phyloP scores from a whole-genome alignment of 2,329 filamentous ascomycete genomes.

The Stachybotrys echinatus region DNA sequence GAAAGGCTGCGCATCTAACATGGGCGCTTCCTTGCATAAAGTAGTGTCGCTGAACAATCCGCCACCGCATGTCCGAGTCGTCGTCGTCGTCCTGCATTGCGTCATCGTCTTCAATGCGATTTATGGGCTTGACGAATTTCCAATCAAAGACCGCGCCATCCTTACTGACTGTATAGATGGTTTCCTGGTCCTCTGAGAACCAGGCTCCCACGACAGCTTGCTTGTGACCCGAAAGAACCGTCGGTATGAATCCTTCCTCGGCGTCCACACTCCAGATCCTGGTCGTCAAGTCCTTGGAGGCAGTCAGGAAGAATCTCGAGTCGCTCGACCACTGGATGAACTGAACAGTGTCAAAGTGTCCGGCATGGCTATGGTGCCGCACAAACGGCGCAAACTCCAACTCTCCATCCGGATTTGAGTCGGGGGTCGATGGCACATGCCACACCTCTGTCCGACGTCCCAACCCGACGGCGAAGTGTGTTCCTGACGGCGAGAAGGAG shows the following conservation, averaged over 20 bases:
- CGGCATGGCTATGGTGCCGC: constrained; percentile 76
- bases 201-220: constrained; percentile 91
- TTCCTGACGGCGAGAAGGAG: constrained; percentile 84
- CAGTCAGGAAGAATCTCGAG: constrained; percentile 88
- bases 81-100: constrained; percentile 56
- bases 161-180: constrained; percentile 92
- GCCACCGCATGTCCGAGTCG: constrained; percentile 71
- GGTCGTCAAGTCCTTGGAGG: constrained; percentile 87
- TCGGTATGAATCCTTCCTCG: constrained; percentile 84
- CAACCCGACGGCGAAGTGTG: constrained; percentile 83
- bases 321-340: constrained; percentile 94
- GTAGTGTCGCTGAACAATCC: constrained; percentile 85
- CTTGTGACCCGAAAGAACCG: constrained; percentile 83
- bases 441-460: constrained; percentile 90
- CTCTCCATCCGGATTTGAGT: constrained; percentile 70
- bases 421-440: constrained; percentile 89
- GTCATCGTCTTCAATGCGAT: constrained; percentile 50
- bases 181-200: constrained; percentile 93
- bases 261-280: constrained; percentile 91
- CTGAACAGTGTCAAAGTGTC: constrained; percentile 82
- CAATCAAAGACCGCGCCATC: constrained; percentile 96
- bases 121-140: constrained; percentile 68
- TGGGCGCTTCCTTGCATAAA: constrained; percentile 89
- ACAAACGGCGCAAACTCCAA: constrained; percentile 95
- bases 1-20: constrained; percentile 86